Evolutionary conservation across 2,329 filamentous ascomycete species (phyloP).

Genomic region (Cryphonectria nitschkei): DNA sequence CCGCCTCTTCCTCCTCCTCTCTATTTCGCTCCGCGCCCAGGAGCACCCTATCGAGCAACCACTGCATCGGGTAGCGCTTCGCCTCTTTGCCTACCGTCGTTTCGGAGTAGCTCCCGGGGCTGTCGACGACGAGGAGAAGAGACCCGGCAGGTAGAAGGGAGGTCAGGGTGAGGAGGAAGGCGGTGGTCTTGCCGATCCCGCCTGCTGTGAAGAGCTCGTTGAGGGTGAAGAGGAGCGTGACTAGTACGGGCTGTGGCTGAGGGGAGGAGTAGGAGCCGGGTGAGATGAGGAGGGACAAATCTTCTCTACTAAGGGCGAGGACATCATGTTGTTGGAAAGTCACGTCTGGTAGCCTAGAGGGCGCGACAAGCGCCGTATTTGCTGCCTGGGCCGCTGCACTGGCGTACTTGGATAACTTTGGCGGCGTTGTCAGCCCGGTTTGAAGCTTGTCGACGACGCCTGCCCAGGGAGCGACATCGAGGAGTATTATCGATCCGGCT

Average conservation of each 20-base stretch:
- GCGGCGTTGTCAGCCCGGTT: conserved; percentile 56
- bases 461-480: conserved; percentile 84
- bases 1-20: conserved; percentile 45
- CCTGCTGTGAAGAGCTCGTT: conserved; percentile 90
- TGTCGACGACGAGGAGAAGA: conserved; percentile 84
- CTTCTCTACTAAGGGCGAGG: conserved; percentile 44
- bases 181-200: conserved; percentile 72
- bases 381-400: conserved; percentile 44
- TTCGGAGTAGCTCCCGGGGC: conserved; percentile 90
- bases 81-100: conserved; percentile 67
- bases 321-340: conserved; percentile 54
- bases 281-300: conserved; percentile 44
- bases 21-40: conserved; percentile 76
- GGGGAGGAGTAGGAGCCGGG: neutral
- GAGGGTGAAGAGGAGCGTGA: conserved; percentile 90
- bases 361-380: conserved; percentile 49
- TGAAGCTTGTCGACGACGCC: conserved; percentile 63
- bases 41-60: conserved; percentile 84
- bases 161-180: conserved; percentile 73
- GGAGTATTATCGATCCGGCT: conserved; percentile 57
- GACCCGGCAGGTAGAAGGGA: conserved; percentile 59
- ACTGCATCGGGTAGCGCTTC: conserved; percentile 88
- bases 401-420: conserved; percentile 41
- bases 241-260: conserved; percentile 46
- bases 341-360: conserved; percentile 42